These are phyloP conservation scores for Sarocladiaceae sp. DNA, from an alignment of 2,329 filamentous ascomycete species.

Conservation along the genomic window DNA sequence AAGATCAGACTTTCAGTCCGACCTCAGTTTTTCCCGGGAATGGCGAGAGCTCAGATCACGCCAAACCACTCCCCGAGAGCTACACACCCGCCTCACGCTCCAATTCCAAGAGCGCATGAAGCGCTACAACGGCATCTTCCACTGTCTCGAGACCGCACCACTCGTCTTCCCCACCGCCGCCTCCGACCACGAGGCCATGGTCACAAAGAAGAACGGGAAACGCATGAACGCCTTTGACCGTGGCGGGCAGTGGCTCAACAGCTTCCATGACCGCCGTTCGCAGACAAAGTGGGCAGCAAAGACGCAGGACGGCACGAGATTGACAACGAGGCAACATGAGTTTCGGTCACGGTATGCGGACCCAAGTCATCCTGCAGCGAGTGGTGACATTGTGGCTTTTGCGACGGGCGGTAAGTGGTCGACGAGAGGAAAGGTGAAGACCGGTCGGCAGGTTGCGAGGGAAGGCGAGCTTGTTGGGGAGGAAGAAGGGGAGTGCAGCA, in stretches of 20 bases:
- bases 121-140: not conserved
- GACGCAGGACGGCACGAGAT: conserved; percentile 13
- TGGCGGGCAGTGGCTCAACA: conserved; percentile 15
- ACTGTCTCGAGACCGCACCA: not conserved
- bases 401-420: conserved; percentile 16
- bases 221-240: conserved; percentile 13
- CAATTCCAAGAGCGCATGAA: conserved; percentile 11
- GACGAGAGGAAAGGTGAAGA: conserved; percentile 3
- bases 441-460: too few relatives aligned
- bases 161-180: not conserved
- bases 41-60: not conserved
- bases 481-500: not conserved
- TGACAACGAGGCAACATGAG: conserved; percentile 16
- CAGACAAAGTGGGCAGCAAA: conserved; percentile 16
- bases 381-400: conserved; percentile 19
- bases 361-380: conserved; percentile 20
- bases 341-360: conserved; percentile 22
- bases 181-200: conserved; percentile 2
- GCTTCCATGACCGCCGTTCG: conserved; percentile 16
- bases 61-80: not conserved
- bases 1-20: not conserved
- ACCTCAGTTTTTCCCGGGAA: not conserved
- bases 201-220: conserved; percentile 4
- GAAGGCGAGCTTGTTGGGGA: too few relatives aligned
- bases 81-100: not conserved